Base-by-base conservation (phyloP, 2,329 filamentous ascomycete genomes). In the Fonsecaea pugnacius region DNA sequence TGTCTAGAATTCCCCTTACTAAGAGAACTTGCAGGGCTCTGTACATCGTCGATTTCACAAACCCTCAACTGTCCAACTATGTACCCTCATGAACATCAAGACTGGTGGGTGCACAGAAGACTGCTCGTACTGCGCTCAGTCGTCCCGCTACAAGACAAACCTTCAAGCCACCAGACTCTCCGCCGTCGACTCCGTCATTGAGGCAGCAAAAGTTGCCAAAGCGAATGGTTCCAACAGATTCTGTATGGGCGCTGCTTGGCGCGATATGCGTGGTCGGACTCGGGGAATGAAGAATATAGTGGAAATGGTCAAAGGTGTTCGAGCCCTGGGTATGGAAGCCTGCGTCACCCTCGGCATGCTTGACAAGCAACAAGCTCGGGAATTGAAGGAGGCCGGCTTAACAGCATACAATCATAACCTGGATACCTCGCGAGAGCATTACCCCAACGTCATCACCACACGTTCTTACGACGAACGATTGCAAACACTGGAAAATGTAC, bases 321-420 rank as follows among this genome's bases (percentile, higher is more conserved):
- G 89, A 30, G 89, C 78, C 0, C 84, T 96, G 84, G 91, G 89
- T 54, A 94, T 96, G 91, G 92, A 96, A 77, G 89, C 88, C 7
- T 96, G 92, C 76, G 92, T 96, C n/a, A 96, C 92, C 1, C 84
- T 96, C 21, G 92, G 92, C 71, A 96, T 96, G 92, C 92, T 96
- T 71, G 91, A 96, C 76, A 84, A 82, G 5, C 82, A 83, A 69
- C 92, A 96, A 80, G 92, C 92, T 32, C 85, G 85, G 73, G 90
- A 95, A 79, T 84, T 96, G 69, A 92, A 92, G 75, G 87, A 87
- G 1, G 92, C 92, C 0, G 92, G 92, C 0, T 78, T 96, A 72
- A 96, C 92, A 16, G 92, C 92, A 0, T 96, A 96, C 78, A 96
- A 96, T 79, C 92, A 96, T 83, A 96, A 96, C 75, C 84, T 96